These are phyloP conservation scores for Yamadazyma mexicana DNA, from an alignment of 1,139 yeast genomes.

Conservation along the genomic window DNA sequence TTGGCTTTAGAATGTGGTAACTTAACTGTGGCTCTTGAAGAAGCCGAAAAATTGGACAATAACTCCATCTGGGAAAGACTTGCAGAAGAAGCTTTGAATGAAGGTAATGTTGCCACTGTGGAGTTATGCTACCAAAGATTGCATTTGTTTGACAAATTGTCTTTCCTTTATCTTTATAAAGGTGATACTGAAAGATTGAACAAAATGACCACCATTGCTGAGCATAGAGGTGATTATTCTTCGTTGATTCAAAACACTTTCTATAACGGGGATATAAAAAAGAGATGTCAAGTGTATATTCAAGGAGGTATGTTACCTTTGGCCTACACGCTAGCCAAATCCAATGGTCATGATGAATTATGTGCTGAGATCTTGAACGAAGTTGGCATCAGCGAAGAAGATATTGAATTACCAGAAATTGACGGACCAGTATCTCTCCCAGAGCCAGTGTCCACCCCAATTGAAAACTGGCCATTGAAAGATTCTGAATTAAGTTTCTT, in stretches of 20 bases:
- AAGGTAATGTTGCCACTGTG: constrained; percentile 84
- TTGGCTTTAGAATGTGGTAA: constrained; percentile 94
- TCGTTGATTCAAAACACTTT: constrained; percentile 83
- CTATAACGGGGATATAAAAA: constrained; percentile 71
- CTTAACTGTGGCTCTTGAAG: constrained; percentile 80
- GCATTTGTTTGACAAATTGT: constrained; percentile 81
- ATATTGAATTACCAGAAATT: constrained; percentile 64
- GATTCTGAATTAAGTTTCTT: constrained; percentile 74
- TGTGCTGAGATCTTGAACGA: constrained; percentile 72
- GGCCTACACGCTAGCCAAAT: constrained; percentile 90
- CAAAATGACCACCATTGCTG: constrained; percentile 90
- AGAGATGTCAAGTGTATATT: constrained; percentile 72
- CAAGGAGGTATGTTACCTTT: constrained; percentile 82
- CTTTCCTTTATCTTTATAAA: constrained; percentile 80
- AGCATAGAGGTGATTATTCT: constrained; percentile 78
- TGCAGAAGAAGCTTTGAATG: constrained; percentile 82
- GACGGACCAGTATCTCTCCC: constrained; percentile 46
- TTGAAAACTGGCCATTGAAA: constrained; percentile 79
- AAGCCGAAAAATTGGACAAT: constrained; percentile 77
- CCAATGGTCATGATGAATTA: constrained; percentile 75
- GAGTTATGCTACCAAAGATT: constrained; percentile 90
- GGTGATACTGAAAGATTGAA: constrained; percentile 76
- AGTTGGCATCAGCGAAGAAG: constrained; percentile 64
- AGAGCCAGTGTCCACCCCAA: constrained; percentile 44
- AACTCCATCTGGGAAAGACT: constrained; percentile 76